Conservation (phyloP, 352 stramenopile genomes). For the Elongisporangium anandrum region DNA sequence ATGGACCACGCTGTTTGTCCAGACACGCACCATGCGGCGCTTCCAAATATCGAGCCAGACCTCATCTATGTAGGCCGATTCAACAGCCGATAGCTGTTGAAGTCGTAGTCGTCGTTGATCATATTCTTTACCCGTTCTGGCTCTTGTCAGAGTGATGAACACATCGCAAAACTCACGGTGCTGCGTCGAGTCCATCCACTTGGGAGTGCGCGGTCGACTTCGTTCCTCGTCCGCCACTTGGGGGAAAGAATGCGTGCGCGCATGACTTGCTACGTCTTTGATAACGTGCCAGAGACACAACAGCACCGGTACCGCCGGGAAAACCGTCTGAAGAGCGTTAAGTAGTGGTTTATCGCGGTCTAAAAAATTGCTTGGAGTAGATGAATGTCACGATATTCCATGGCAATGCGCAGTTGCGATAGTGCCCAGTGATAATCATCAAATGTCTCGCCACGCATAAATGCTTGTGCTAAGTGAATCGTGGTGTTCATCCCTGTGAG, state of each 20-base stretch:
- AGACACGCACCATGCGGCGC: constrained; percentile 12
- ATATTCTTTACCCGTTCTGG: constrained; percentile 4
- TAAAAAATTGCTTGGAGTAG: constrained; percentile 1
- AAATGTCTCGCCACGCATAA: too few species aligned
- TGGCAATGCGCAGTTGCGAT: background rate
- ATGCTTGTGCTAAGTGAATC: constrained; percentile 14
- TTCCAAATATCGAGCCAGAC: constrained; percentile 17
- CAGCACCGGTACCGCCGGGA: too few species aligned
- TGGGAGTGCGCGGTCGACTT: background rate
- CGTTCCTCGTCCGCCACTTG: constrained; percentile 1
- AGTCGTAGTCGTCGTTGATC: background rate
- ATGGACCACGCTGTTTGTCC: constrained; percentile 6
- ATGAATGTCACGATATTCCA: background rate
- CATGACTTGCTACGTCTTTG: background rate
- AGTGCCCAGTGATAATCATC: constrained; percentile 10
- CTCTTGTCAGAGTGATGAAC: constrained; percentile 2
- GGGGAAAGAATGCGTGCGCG: background rate
- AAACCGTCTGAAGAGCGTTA: constrained; percentile 1
- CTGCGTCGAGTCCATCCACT: background rate
- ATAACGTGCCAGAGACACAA: too few species aligned
- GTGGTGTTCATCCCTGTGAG: constrained; percentile 19
- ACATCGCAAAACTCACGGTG: constrained; percentile 4
- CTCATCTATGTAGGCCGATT: constrained; percentile 10
- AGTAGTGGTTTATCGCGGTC: constrained; percentile 5
- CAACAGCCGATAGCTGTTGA: background rate